Evolutionary conservation across 495 filamentous ascomycete species (phyloP), one percentile per base, ranked within the genome.

Genomic region (Hypoxylon lienhwacheense): DNA sequence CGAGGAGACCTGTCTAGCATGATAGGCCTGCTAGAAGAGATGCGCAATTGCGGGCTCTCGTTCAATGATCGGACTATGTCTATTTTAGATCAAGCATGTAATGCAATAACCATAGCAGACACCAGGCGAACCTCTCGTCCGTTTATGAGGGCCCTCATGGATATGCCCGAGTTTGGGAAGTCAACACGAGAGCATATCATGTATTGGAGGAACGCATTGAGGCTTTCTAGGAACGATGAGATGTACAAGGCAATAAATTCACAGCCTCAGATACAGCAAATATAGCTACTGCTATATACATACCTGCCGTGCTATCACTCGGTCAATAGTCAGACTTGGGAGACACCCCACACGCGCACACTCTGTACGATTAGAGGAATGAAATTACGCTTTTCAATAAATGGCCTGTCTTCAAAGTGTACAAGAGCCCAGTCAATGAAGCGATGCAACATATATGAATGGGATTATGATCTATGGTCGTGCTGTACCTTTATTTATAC

Each of bases 31-130:
- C 70, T 95, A 5, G 69, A 74, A 32, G 89, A 96, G 67, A 96
- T 96, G 90, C 82, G 87, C 29, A 67, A 78, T 6, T 80, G 75
- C 1, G 89, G 88, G 5, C 66, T 92, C 17, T 80, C 81, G 14
- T 78, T 80, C 24, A 78, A 90, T 53, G 53, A 53, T 0, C 73
- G 73, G n/a, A 88, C 87, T 1, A 63, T 75, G 8, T 56, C 57
- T 0, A 55, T 90, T 10, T 55, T 91, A 3, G 8, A 61, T 3
- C 53, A 55, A 7, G 70, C 74, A 5, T 36, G 64, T 10, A 2
- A 26, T 1, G 47, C 36, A 1, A n/a, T 71, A 7, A 24, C 10
- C 6, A 5, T 20, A 6, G 17, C 55, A 36, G 45, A 20, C 3
- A 16, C n/a, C 10, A 62, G 54, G n/a, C n/a, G 43, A 11, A 17